Evolutionary conservation across 306 rosid species (phyloP), one percentile per base, ranked within the genome.

Genomic region (Clitoria ternatea): DNA sequence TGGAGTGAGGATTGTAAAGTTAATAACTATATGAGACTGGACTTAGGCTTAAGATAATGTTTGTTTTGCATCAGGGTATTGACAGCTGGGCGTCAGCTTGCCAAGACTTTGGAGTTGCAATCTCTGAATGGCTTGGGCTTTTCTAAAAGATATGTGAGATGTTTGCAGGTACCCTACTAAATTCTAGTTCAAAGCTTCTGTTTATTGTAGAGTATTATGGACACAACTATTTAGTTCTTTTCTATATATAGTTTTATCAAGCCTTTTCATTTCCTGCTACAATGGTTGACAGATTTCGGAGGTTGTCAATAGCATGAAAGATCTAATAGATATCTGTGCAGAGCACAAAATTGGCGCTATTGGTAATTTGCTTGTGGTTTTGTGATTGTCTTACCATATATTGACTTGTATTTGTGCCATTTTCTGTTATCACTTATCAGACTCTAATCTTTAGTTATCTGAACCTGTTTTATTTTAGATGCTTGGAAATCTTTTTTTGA

Each of bases 221-320:
- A 27, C 37, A 36, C 61, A 43, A n/a, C 52, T 36, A 48, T 11
- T 39, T 1, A 14, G 9, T 73, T 29, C 7, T 47, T 15, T n/a
- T 12, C 23, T 39, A 42, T 44, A 62, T 49, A 66, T n/a, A n/a
- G n/a, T 20, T 56, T 33, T 1, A 63, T 43, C 23, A 3, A 61
- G 22, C 15, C 77, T 60, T 23, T 43, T 67, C 53, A 35, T 65
- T 57, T 13, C 72, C 55, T 75, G 48, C 30, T 45, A 18, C 30
- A 13, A 72, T 73, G 73, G 45, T 80, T 76, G 33, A 77, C 94
- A 93, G 98, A 93, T 93, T 39, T 84, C 98, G 0, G 98, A 93
- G 84, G 98, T 93, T 70, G 97, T 91, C 72, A 93, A 85, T 79
- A 85, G 94, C 86, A 93, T 93, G 98, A 93, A 88, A 81, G 98